These are phyloP conservation scores for Citrus unshiu DNA, from an alignment of 345 rosid genomes.

Conservation along the genomic window DNA sequence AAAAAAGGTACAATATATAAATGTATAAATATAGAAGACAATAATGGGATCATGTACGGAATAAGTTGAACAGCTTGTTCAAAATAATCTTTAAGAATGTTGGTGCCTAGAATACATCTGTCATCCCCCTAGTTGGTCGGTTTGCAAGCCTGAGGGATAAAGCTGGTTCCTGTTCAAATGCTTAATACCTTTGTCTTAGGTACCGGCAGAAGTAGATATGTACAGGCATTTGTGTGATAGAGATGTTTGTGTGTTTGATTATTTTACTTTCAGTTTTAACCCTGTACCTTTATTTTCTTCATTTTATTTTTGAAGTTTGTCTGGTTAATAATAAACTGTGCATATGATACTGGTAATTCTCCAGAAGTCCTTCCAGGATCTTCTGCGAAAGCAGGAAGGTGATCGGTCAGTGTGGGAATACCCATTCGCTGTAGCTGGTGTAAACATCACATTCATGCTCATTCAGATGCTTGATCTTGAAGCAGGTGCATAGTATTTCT, in stretches of 20 bases:
- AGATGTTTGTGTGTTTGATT: neutral
- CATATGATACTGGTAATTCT: neutral
- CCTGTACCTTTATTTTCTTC: neutral
- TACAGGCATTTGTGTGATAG: neutral
- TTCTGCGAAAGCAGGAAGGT: slow-evolving; percentile 88
- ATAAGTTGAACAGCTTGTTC: neutral
- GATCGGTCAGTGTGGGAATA: slow-evolving; percentile 97
- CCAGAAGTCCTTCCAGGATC: slow-evolving; percentile 92
- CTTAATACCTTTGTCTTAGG: neutral
- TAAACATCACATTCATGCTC: slow-evolving; percentile 97
- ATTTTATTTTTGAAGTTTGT: neutral
- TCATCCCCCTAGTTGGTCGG: neutral
- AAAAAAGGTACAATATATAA: no score
- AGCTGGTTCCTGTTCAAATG: neutral
- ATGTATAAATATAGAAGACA: neutral
- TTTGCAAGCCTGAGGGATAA: neutral
- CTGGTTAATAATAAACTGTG: neutral
- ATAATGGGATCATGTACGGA: neutral
- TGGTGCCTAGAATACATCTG: neutral
- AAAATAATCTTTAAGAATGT: neutral
- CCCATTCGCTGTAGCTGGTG: slow-evolving; percentile 99
- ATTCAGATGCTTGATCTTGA: slow-evolving; percentile 99
- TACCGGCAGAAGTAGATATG: neutral
- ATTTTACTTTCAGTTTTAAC: neutral
- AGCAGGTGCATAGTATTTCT: slow-evolving; percentile 55